phyloP scores from a whole-genome alignment of 768 basidiomycete species.

The Suillus bovinus region DNA sequence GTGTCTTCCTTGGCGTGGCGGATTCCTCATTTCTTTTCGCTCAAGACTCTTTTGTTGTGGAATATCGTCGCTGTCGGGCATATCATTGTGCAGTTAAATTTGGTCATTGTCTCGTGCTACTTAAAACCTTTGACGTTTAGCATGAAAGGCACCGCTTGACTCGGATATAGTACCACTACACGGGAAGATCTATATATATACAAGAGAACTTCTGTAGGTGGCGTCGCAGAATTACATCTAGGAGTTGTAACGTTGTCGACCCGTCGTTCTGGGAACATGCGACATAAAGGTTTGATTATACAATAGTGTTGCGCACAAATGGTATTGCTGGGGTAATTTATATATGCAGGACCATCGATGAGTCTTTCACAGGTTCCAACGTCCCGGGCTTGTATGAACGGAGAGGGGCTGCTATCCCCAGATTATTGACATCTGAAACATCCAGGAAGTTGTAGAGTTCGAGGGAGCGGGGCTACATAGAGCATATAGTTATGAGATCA shows the following conservation, averaged over 20 bases:
- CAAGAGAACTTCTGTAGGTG: conserved; percentile 26
- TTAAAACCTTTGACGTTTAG: too few species aligned
- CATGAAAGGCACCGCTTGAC: too few species aligned
- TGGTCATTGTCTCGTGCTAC: too few species aligned
- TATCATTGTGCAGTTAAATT: too few species aligned
- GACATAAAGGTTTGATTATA: not conserved
- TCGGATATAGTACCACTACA: too few species aligned
- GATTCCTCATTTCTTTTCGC: too few species aligned
- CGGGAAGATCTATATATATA: too few species aligned
- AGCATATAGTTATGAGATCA: not conserved
- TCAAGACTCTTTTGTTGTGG: too few species aligned
- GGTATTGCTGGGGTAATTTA: conserved; percentile 26
- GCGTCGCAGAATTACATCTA: conserved; percentile 27
- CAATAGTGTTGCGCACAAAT: conserved; percentile 20
- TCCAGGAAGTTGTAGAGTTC: conserved; percentile 42
- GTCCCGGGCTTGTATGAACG: conserved; percentile 32
- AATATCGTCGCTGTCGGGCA: too few species aligned
- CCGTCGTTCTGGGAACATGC: not conserved
- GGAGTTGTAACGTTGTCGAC: conserved; percentile 21
- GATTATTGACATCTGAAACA: conserved; percentile 36
- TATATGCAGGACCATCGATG: conserved; percentile 16
- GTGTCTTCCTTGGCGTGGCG: too few species aligned
- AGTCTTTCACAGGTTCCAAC: conserved; percentile 8
- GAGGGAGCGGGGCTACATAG: conserved; percentile 40
- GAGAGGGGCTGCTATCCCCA: conserved; percentile 26